Conservation (phyloP, 2,329 filamentous ascomycete species). For the Salinomyces thailandicus region DNA sequence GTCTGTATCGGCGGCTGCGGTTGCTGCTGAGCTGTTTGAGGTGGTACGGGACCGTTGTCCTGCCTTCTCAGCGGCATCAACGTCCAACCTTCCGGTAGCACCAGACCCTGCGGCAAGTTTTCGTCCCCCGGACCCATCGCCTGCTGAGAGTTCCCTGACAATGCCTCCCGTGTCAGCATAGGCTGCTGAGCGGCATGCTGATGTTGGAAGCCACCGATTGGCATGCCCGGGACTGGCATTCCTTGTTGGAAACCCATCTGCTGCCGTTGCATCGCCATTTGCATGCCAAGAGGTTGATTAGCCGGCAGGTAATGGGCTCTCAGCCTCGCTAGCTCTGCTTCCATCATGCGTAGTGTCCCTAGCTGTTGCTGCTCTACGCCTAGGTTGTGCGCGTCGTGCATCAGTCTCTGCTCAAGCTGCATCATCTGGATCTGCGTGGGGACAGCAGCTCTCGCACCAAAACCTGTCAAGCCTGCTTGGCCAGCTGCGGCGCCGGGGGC, state of each 20-base stretch:
- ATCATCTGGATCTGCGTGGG: slow-evolving; percentile 51
- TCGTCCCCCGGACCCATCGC: slow-evolving; percentile 34
- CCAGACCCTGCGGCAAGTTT: slow-evolving; percentile 41
- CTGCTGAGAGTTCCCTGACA: slow-evolving; percentile 17
- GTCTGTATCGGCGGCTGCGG: slow-evolving; percentile 7
- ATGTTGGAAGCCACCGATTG: not conserved
- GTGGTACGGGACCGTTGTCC: slow-evolving; percentile 9
- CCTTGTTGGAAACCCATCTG: slow-evolving; percentile 10
- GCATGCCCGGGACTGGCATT: not conserved
- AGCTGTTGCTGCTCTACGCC: slow-evolving; percentile 57
- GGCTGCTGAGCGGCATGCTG: slow-evolving; percentile 8
- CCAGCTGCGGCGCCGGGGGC: slow-evolving; percentile 3
- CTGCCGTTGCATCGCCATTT: slow-evolving; percentile 7
- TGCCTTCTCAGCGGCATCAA: slow-evolving; percentile 35
- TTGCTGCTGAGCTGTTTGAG: slow-evolving; percentile 1
- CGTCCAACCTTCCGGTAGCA: slow-evolving; percentile 44
- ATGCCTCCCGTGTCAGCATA: slow-evolving; percentile 12
- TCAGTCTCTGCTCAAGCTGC: slow-evolving; percentile 57
- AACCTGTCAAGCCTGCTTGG: not conserved
- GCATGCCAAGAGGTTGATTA: slow-evolving; percentile 12
- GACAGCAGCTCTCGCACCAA: slow-evolving; percentile 9
- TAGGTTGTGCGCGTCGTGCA: slow-evolving; percentile 55
- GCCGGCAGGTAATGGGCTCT: slow-evolving; percentile 32
- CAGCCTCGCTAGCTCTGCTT: slow-evolving; percentile 56
- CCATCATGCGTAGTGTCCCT: slow-evolving; percentile 54